phyloP scores from a whole-genome alignment of 192 early-diverging fungal species.

The Dissophora globulifera region DNA sequence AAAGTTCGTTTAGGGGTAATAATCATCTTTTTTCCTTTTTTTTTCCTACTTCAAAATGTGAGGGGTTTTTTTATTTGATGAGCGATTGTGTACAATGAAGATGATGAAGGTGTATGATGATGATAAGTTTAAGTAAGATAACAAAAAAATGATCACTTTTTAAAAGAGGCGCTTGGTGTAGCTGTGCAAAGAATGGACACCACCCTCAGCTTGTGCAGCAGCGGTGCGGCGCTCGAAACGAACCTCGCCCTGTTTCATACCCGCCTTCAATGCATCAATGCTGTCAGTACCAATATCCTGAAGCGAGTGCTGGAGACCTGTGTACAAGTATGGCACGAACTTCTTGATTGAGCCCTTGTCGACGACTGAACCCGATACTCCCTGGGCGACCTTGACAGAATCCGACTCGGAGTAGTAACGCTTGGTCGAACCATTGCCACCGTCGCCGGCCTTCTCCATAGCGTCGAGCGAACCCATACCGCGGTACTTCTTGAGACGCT shows the following conservation, averaged over 20 bases:
- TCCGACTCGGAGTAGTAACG: slow-evolving; percentile 98
- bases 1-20: no score
- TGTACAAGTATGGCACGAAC: slow-evolving; percentile 90
- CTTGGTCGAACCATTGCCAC: slow-evolving; percentile 82
- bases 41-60: no score
- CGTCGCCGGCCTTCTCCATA: slow-evolving; percentile 83
- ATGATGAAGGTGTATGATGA: background rate
- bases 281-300: slow-evolving; percentile 94
- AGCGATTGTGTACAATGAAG: no score
- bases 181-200: slow-evolving; percentile 78
- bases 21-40: no score
- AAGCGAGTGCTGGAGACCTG: slow-evolving; percentile 95
- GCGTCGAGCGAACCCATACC: slow-evolving; percentile 99
- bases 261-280: slow-evolving; percentile 74
- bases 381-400: slow-evolving; percentile 98
- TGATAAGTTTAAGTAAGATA: no score
- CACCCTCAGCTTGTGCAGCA: slow-evolving; percentile 95
- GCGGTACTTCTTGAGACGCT: slow-evolving; percentile 98
- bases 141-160: no score
- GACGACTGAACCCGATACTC: slow-evolving; percentile 95
- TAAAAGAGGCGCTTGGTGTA: slow-evolving; percentile 56
- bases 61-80: no score
- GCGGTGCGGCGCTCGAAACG: slow-evolving; percentile 96
- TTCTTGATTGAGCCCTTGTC: slow-evolving; percentile 97
- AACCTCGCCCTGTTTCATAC: slow-evolving; percentile 75